Evolutionary conservation across 306 rosid genomes (phyloP).

Genomic region (Trifolium fragiferum): DNA sequence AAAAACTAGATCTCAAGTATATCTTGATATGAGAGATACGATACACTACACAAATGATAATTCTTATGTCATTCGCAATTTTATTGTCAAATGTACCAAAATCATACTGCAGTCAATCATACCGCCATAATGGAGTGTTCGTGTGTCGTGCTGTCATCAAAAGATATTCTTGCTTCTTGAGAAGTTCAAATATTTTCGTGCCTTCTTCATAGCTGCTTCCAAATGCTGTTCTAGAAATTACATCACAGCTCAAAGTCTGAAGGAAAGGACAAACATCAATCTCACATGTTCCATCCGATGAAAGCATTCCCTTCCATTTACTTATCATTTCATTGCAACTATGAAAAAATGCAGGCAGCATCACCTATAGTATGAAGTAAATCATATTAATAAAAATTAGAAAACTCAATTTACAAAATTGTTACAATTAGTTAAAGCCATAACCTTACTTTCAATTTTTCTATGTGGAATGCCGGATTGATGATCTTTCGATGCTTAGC

Average conservation of each 20-base stretch:
- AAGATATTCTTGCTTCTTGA: neutral
- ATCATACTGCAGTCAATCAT: neutral
- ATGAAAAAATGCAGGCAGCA: conserved; percentile 2
- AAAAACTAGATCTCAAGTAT: no score
- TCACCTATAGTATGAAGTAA: neutral
- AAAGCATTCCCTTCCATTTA: conserved; percentile 9
- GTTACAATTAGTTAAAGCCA: neutral
- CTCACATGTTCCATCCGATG: neutral
- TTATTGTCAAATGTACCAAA: neutral
- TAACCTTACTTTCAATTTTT: conserved; percentile 56
- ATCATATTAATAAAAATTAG: neutral
- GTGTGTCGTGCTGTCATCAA: neutral
- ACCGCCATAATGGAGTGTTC: conserved; percentile 45
- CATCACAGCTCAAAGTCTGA: conserved; percentile 17
- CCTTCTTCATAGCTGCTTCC: conserved; percentile 32
- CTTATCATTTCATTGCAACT: conserved; percentile 22
- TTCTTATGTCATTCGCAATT: no score
- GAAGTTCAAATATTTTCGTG: conserved; percentile 18
- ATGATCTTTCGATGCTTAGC: conserved; percentile 54
- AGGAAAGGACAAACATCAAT: conserved; percentile 28
- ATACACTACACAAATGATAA: no score
- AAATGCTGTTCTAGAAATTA: conserved; percentile 19
- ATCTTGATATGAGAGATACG: no score
- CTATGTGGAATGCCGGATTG: conserved; percentile 51
- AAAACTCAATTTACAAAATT: neutral